Evolutionary conservation across 495 filamentous ascomycete species (phyloP).

Genomic region (Astrothelium macrocarpum): DNA sequence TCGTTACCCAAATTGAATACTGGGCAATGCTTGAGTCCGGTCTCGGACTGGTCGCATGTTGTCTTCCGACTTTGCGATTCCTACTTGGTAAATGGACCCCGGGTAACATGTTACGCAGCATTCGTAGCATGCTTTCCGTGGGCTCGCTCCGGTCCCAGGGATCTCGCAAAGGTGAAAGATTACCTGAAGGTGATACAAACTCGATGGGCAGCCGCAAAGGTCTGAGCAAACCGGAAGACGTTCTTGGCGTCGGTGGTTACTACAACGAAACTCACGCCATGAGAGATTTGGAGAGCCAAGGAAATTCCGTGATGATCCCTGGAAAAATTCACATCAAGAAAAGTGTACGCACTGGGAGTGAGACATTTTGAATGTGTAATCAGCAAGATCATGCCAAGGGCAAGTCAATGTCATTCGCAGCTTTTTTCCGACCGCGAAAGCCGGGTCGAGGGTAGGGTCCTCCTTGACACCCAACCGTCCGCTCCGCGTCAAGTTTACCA

Average conservation of each 20-base stretch:
- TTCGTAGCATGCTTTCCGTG: background rate
- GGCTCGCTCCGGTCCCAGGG: background rate
- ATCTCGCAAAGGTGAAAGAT: background rate
- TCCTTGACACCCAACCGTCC: no score
- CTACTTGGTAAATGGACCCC: background rate
- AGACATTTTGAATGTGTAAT: constrained; percentile 3
- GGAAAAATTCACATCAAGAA: background rate
- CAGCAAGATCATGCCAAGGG: no score
- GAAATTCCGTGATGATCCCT: background rate
- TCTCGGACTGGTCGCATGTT: background rate
- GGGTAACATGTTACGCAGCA: background rate
- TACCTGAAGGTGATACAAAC: background rate
- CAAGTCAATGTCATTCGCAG: no score
- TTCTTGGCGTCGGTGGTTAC: background rate
- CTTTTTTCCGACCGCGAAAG: no score
- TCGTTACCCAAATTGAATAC: background rate
- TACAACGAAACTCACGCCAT: constrained; percentile 1
- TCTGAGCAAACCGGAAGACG: background rate
- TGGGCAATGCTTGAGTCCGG: background rate
- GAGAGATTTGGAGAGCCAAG: background rate
- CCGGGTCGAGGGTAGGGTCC: no score
- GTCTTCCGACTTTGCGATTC: background rate
- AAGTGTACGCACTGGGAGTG: background rate
- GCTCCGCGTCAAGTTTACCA: no score
- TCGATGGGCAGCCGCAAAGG: background rate